phyloP scores from a whole-genome alignment of 2,329 filamentous ascomycete genomes.

The Cladorrhinum sp. region DNA sequence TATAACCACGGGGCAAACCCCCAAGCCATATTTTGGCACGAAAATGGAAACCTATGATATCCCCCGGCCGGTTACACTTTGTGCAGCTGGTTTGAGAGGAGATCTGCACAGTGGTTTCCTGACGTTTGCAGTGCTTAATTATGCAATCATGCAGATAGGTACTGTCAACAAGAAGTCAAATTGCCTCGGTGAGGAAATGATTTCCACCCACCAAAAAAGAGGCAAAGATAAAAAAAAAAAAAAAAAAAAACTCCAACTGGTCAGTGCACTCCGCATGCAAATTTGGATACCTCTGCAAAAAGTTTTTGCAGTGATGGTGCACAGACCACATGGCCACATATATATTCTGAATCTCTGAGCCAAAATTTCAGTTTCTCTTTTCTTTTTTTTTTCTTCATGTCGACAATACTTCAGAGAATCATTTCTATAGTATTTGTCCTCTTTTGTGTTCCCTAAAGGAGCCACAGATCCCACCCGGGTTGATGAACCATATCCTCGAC shows the following conservation, averaged over 20 bases:
- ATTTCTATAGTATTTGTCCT: slow-evolving; percentile 97
- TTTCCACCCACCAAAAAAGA: not conserved
- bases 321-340: slow-evolving; percentile 34
- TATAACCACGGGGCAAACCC: no score
- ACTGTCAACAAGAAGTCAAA: no score
- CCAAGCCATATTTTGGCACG: no score
- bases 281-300: no score
- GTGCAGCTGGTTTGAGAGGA: no score
- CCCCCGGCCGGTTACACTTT: no score
- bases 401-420: slow-evolving; percentile 77
- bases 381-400: slow-evolving; percentile 54
- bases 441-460: slow-evolving; percentile 89
- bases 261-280: slow-evolving; percentile 1
- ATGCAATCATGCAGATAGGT: no score
- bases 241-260: not conserved
- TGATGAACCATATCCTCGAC: slow-evolving; percentile 88
- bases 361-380: slow-evolving; percentile 37
- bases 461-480: slow-evolving; percentile 93
- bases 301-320: slow-evolving; percentile 24
- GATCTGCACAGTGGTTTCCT: not conserved
- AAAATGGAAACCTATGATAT: no score
- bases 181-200: not conserved
- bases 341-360: slow-evolving; percentile 37
- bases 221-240: not conserved
- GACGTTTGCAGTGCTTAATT: not conserved